Base-by-base conservation (phyloP, 164 flowering plant species). In the Vitis labrusca region DNA sequence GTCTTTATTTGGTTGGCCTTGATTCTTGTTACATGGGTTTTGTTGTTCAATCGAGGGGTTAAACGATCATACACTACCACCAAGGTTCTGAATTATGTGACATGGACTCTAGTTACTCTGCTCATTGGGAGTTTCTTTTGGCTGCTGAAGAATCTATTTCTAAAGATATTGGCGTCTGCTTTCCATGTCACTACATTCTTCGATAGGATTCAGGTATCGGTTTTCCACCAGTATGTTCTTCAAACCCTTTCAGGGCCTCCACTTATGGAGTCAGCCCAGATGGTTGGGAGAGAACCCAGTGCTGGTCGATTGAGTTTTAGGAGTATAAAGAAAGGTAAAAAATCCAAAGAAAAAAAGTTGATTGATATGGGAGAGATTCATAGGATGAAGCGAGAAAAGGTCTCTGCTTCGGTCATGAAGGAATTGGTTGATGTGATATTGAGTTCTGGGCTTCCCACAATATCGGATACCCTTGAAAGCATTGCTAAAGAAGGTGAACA, bases 201-300 rank as follows among this genome's bases (percentile, higher is more conserved):
- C 69, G 93, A 89, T 68, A 74, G 91, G 71, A 85, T 89, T 71
- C 90, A 88, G 62, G 92, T 86, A 61, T 80, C 93, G 3, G 72
- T 89, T 53, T 85, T 85, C 60, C 87, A 84, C 75, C 91, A 87
- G 63, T 87, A 89, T 71, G 84, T 89, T 51, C 78, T 89, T 16
- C 85, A 79, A 61, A 84, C 83, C 10, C 84, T 89, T 12, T 87
- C 88, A 0, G 91, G 91, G 55, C 86, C 82, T 61, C 86, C 89
- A 1, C 71, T 80, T 10, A 64, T 77, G 9, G 85, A 81, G 74
- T 73, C 68, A 67, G 83, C 70, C 2, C 74, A 81, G 74, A 77
- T 32, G 72, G 62, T 85, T 48, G 80, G 82, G 49, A 77, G 76
- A 64, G 55, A 67, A 32, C 75, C 76, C 2, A 76, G 78, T 61